Conservation (phyloP, 306 rosid species). For the Rubus parviflorus region DNA sequence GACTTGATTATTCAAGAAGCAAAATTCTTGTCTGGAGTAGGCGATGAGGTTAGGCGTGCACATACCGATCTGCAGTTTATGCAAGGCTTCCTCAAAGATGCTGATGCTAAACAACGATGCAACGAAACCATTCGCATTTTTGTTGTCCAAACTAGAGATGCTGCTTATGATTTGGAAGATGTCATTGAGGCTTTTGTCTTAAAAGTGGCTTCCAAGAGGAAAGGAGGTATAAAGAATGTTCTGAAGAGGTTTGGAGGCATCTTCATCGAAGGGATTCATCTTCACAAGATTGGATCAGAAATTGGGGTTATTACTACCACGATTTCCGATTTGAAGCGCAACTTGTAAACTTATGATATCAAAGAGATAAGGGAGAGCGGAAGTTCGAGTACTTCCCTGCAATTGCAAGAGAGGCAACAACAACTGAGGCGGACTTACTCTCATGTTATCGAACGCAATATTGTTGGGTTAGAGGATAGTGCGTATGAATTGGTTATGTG, state of each 20-base stretch:
- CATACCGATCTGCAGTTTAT: neutral
- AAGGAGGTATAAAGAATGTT: neutral
- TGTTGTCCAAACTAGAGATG: neutral
- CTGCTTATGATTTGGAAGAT: slow-evolving; percentile 28
- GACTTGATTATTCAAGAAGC: neutral
- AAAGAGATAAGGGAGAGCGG: no score
- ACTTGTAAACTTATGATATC: neutral
- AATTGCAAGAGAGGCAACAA: neutral
- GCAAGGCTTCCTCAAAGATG: slow-evolving; percentile 3
- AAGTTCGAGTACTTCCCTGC: no score
- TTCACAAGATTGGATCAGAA: slow-evolving; percentile 30
- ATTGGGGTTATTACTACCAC: slow-evolving; percentile 23
- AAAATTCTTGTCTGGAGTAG: neutral
- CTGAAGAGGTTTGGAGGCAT: slow-evolving; percentile 28
- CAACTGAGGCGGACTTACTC: slow-evolving; percentile 36
- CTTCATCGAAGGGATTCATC: slow-evolving; percentile 3
- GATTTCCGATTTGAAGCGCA: slow-evolving; percentile 33
- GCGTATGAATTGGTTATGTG: neutral
- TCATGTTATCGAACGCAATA: neutral
- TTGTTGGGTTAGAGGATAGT: neutral
- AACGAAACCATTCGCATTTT: slow-evolving; percentile 25
- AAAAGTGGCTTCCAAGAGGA: slow-evolving; percentile 7
- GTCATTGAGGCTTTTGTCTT: slow-evolving; percentile 28
- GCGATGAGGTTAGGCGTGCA: neutral
- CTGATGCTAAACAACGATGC: slow-evolving; percentile 39